phyloP scores from a whole-genome alignment of 306 rosid species.

The Mimosa pudica region DNA sequence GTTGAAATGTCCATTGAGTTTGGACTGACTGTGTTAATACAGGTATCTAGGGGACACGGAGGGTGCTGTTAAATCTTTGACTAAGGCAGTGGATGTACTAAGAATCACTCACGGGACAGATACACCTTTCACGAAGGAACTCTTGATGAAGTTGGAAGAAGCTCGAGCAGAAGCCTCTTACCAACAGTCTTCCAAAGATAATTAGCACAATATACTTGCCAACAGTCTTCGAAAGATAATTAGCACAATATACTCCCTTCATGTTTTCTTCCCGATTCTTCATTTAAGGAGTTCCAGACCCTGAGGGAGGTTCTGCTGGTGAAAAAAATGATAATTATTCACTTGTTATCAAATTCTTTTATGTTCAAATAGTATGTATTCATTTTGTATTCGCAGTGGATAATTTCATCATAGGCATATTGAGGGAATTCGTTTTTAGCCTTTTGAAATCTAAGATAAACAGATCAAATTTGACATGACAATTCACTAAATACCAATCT shows the following conservation, averaged over 20 bases:
- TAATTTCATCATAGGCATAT: not conserved
- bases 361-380: not conserved
- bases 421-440: not conserved
- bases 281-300: not conserved
- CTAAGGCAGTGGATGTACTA: slow-evolving; percentile 70
- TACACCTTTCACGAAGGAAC: slow-evolving; percentile 73
- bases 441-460: not conserved
- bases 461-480: not conserved
- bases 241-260: slow-evolving; percentile 16
- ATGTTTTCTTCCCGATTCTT: not conserved
- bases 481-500: not conserved
- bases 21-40: slow-evolving; percentile 30
- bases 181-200: slow-evolving; percentile 48
- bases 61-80: slow-evolving; percentile 64
- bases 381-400: not conserved
- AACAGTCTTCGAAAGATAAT: slow-evolving; percentile 47
- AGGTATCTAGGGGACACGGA: slow-evolving; percentile 74
- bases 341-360: not conserved
- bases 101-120: slow-evolving; percentile 81
- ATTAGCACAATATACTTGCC: slow-evolving; percentile 36
- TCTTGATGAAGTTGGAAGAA: slow-evolving; percentile 75
- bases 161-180: slow-evolving; percentile 84
- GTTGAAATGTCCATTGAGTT: not conserved
- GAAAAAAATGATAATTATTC: not conserved
- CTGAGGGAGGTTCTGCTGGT: not conserved